Conservation (phyloP, 345 rosid genomes). For the Sisymbrium irio region DNA sequence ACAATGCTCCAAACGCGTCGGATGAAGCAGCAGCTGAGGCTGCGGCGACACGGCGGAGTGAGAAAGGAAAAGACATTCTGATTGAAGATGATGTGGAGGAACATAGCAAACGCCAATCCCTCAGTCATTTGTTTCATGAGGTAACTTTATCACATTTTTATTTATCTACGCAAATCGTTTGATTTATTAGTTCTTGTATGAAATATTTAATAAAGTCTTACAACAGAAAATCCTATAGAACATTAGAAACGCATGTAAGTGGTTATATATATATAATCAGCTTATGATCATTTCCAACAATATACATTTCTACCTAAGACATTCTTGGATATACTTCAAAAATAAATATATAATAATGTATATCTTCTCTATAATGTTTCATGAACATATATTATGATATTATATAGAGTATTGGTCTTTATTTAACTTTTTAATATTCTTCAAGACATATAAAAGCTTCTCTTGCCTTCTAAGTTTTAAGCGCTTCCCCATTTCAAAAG, state of each 20-base stretch:
- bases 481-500: not conserved
- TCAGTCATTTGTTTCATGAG: conserved; percentile 35
- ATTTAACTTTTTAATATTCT: not conserved
- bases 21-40: conserved; percentile 16
- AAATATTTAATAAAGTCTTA: not conserved
- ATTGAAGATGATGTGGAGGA: conserved; percentile 28
- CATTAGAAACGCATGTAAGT: not conserved
- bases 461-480: conserved; percentile 14
- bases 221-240: not conserved
- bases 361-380: not conserved
- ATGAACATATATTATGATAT: not conserved
- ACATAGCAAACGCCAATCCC: conserved; percentile 30
- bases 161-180: not conserved
- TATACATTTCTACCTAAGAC: not conserved
- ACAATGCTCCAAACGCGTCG: not conserved
- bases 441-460: not conserved
- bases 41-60: conserved; percentile 27
- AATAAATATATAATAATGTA: too few relatives aligned
- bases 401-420: not conserved
- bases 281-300: not conserved
- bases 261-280: not conserved
- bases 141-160: not conserved
- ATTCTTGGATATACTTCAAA: not conserved
- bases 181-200: not conserved
- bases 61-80: conserved; percentile 37